Percentiles rank a stretch among this genome's conserved stretches.
These are phyloP conservation scores for Leishmania mexicana DNA, from an alignment of 208 protist species.

Conservation along the genomic window DNA sequence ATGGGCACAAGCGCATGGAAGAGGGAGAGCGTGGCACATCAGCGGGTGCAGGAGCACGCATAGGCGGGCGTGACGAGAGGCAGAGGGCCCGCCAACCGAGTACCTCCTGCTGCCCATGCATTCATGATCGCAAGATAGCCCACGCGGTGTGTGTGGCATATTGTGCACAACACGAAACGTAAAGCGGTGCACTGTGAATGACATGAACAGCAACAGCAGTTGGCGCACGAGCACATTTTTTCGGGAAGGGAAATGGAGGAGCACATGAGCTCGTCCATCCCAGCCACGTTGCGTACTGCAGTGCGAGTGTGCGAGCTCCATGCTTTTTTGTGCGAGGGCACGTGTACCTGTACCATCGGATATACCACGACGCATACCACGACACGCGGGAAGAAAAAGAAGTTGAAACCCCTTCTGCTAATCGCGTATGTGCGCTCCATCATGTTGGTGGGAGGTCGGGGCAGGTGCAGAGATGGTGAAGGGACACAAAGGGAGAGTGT, in stretches of 20 bases:
- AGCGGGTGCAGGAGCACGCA: background rate
- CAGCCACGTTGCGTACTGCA: background rate
- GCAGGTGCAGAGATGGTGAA: background rate
- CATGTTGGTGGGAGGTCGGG: background rate
- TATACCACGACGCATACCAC: background rate
- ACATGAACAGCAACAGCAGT: background rate
- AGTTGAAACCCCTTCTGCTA: background rate
- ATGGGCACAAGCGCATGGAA: background rate
- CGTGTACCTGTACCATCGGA: background rate
- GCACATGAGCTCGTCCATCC: background rate
- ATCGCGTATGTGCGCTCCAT: background rate
- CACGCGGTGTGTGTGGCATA: background rate
- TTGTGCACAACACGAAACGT: constrained; percentile 3
- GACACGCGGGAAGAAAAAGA: background rate
- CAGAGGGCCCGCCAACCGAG: background rate
- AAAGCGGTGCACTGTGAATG: background rate
- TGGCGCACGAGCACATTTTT: background rate
- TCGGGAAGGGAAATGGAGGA: background rate
- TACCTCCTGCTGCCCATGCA: background rate
- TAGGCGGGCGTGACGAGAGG: background rate
- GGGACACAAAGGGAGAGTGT: background rate
- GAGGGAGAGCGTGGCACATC: background rate
- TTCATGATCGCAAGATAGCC: background rate
- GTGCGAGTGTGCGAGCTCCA: background rate
- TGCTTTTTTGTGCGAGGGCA: background rate